Evolutionary conservation across 2,329 filamentous ascomycete genomes (phyloP), one percentile per base, ranked within the genome.

Genomic region (Aspergillus pseudonomiae): DNA sequence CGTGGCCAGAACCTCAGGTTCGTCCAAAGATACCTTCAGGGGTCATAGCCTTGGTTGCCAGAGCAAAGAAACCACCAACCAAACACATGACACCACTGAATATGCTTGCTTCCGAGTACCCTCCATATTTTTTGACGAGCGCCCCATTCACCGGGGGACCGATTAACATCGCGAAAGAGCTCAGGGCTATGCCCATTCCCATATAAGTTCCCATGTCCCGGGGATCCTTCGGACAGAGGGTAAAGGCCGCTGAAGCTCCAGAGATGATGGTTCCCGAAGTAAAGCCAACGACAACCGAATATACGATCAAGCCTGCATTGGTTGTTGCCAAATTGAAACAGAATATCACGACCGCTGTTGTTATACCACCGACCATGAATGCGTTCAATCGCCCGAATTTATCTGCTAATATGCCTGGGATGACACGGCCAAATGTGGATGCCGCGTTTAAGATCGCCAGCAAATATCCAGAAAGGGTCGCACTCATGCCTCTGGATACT

Each of bases 111-210:
- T 81, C 62, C 1, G 68, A 62, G 62, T 78, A 83, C 0, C 77
- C 76, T 1, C 72, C 77, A 60, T 82, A 84, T 11, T 58, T 68
- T 3, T 78, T 73, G 4, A 86, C 69, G 50, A 84, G 71, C 0
- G 75, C 79, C 3, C 83, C 83, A 57, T 79, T 81, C 52, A 83
- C 74, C 0, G 83, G 83, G 14, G 81, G 80, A 0, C 82, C 84
- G 4, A 85, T 77, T 39, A 88, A 68, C 4, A 76, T 78, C 0
- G 79, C 82, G 36, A 86, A 57, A 0, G 79, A 77, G 6, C 43
- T 52, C 1, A 65, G 14, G 2, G 58, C 64, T 24, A 68, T 58
- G 0, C 74, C 78, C 79, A 80, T 80, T 0, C 80, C 80, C 14
- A 81, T 74, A 19, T 79, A 75, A 0, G 78, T 79, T 0, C 80